These are phyloP conservation scores for Canariomyces notabilis DNA, from an alignment of 2,329 filamentous ascomycete species.

Conservation along the genomic window DNA sequence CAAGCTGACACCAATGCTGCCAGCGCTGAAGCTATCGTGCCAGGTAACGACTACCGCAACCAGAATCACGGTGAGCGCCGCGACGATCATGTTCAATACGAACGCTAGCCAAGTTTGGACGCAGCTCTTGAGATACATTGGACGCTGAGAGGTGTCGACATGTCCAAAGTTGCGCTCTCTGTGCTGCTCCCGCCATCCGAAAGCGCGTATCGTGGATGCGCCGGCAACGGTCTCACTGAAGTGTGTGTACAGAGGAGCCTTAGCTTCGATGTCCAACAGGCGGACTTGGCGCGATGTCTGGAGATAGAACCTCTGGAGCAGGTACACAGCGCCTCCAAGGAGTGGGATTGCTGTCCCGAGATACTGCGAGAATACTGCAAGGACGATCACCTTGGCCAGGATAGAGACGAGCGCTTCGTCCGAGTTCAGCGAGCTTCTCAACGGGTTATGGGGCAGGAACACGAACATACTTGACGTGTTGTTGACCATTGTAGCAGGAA, in stretches of 20 bases:
- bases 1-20: conserved; percentile 30
- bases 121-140: conserved; percentile 52
- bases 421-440: too few species aligned
- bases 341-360: conserved; percentile 33
- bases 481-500: conserved; percentile 26
- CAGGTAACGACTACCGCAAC: conserved; percentile 32
- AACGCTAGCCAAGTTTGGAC: conserved; percentile 51
- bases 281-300: conserved; percentile 48
- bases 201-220: conserved; percentile 47
- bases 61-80: conserved; percentile 32
- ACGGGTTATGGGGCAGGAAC: conserved; percentile 7
- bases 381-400: conserved; percentile 40
- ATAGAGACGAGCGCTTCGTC: background rate
- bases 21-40: conserved; percentile 27
- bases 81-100: conserved; percentile 35
- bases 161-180: conserved; percentile 41
- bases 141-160: conserved; percentile 50
- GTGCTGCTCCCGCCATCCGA: conserved; percentile 45
- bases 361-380: conserved; percentile 40
- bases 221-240: conserved; percentile 45
- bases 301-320: conserved; percentile 46
- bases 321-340: conserved; percentile 13
- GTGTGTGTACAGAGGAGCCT: conserved; percentile 43
- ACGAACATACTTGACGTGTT: conserved; percentile 20
- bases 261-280: conserved; percentile 47